phyloP scores from a whole-genome alignment of 2,329 filamentous ascomycete species.

The Orbilia ellipsospora region DNA sequence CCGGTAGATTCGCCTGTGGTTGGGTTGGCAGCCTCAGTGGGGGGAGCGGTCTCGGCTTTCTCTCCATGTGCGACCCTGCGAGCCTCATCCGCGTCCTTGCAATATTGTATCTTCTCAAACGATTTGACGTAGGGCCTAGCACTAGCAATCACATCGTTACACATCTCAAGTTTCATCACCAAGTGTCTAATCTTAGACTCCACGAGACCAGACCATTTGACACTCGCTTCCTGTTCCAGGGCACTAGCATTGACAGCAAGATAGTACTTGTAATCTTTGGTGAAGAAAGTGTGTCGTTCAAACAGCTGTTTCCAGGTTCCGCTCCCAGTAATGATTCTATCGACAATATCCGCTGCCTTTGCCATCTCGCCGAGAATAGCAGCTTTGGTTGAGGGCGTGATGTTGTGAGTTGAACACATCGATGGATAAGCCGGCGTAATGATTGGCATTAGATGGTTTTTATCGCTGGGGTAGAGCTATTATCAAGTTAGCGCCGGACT shows the following conservation, averaged over 20 bases:
- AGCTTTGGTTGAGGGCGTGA: conserved; percentile 84
- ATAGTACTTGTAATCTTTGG: conserved; percentile 92
- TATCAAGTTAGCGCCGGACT: conserved; percentile 6
- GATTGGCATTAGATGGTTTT: conserved; percentile 93
- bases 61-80: conserved; percentile 73
- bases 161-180: conserved; percentile 82
- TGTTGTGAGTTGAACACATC: conserved; percentile 97
- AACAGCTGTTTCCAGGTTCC: conserved; percentile 89
- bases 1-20: conserved; percentile 54
- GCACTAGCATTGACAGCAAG: conserved; percentile 86
- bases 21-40: conserved; percentile 59
- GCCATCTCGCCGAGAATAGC: conserved; percentile 86
- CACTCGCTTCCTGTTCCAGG: conserved; percentile 81
- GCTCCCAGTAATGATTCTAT: conserved; percentile 80
- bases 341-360: conserved; percentile 79
- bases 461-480: conserved; percentile 80
- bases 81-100: conserved; percentile 71
- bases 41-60: conserved; percentile 66
- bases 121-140: conserved; percentile 94
- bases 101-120: conserved; percentile 83
- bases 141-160: conserved; percentile 76
- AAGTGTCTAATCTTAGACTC: conserved; percentile 92
- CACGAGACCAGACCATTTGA: conserved; percentile 77
- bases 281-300: conserved; percentile 91
- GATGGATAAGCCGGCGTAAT: conserved; percentile 97